Conservation (phyloP, 768 basidiomycete genomes). For the Trametes gibbosa region DNA sequence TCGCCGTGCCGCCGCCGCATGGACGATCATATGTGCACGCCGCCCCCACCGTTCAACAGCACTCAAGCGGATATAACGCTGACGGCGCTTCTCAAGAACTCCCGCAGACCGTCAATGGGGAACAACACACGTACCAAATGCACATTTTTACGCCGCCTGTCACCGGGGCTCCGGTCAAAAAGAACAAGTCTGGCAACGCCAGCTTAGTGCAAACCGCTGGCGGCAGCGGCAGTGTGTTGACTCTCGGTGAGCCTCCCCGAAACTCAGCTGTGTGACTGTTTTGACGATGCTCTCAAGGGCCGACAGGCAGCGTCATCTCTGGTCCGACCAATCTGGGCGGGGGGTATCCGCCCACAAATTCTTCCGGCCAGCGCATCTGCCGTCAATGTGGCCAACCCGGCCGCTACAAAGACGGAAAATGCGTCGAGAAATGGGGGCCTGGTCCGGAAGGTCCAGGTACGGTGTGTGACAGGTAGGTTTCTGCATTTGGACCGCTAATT, state of each 20-base stretch:
- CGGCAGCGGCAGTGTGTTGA: slow-evolving; percentile 24
- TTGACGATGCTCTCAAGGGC: slow-evolving; percentile 12
- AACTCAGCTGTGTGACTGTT: neutral
- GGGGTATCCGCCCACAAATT: slow-evolving; percentile 33
- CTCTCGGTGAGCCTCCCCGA: slow-evolving; percentile 18
- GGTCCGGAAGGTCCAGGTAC: slow-evolving; percentile 82
- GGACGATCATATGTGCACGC: slow-evolving; percentile 20
- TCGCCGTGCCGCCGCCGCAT: slow-evolving; percentile 18
- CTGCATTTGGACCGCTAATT: neutral
- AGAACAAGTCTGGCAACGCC: slow-evolving; percentile 39
- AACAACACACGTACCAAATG: slow-evolving; percentile 51
- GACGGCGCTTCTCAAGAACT: slow-evolving; percentile 22
- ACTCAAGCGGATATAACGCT: slow-evolving; percentile 15
- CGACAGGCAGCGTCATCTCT: slow-evolving; percentile 26
- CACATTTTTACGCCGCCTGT: slow-evolving; percentile 74
- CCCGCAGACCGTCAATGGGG: slow-evolving; percentile 34
- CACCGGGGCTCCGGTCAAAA: slow-evolving; percentile 70
- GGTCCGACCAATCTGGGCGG: slow-evolving; percentile 26
- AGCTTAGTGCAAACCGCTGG: slow-evolving; percentile 2
- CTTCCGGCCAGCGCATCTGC: slow-evolving; percentile 71
- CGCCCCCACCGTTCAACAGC: slow-evolving; percentile 16
- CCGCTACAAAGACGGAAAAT: slow-evolving; percentile 80
- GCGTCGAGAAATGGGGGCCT: slow-evolving; percentile 87
- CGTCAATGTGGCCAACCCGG: slow-evolving; percentile 72
- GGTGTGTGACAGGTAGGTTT: slow-evolving; percentile 69